These are phyloP conservation scores for Citrullus colocynthis DNA, from an alignment of 306 rosid species.

Conservation along the genomic window DNA sequence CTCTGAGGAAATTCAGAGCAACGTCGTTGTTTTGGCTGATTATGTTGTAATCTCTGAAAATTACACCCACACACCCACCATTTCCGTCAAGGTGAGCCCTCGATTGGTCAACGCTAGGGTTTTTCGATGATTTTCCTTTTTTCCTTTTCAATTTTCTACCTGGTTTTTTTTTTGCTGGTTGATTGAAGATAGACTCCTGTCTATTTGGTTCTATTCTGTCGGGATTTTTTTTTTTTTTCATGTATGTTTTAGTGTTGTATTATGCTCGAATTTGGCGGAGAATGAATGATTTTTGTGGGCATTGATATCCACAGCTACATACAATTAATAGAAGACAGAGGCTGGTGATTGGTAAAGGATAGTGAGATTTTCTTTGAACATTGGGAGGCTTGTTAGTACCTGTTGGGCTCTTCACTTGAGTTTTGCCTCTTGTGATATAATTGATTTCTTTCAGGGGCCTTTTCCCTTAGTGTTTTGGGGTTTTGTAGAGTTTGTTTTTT, in stretches of 20 bases:
- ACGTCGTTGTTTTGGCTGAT: conserved; percentile 87
- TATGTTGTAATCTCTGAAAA: conserved; percentile 44
- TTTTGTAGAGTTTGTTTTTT: neutral
- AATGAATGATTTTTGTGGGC: neutral
- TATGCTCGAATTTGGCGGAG: neutral
- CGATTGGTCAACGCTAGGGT: neutral
- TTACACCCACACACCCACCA: conserved; percentile 31
- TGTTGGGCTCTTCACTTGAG: neutral
- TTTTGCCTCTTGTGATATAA: neutral
- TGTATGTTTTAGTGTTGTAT: neutral
- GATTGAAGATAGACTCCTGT: neutral
- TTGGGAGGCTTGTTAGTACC: neutral
- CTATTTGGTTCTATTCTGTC: neutral
- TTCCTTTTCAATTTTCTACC: neutral
- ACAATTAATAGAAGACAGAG: neutral
- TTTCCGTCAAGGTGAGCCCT: conserved; percentile 51
- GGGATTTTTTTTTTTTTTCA: neutral
- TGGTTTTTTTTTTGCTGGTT: neutral
- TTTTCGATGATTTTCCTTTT: neutral
- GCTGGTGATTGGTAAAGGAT: neutral
- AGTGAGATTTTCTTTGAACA: neutral
- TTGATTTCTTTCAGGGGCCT: neutral
- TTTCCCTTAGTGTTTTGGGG: neutral
- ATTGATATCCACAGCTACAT: neutral
- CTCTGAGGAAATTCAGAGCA: conserved; percentile 83